Evolutionary conservation across 345 rosid species (phyloP).

Genomic region (Clarkia xantiana): DNA sequence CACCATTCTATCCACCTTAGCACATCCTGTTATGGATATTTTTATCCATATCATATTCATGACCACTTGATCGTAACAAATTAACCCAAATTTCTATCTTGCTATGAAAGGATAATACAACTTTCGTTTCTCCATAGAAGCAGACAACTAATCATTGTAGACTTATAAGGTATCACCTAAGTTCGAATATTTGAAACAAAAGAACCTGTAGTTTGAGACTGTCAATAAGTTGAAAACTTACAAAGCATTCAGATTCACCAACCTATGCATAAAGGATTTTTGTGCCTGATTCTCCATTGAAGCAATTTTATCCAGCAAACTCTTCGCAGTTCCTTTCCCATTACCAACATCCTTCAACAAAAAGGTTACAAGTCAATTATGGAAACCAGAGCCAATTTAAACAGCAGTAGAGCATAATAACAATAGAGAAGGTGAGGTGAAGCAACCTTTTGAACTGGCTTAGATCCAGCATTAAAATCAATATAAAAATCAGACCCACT

Average conservation of each 20-base stretch:
- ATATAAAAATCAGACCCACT: conserved; percentile 64
- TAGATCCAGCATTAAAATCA: conserved; percentile 35
- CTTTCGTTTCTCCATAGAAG: no score
- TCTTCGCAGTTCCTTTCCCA: conserved; percentile 74
- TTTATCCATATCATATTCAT: no score
- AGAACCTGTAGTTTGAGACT: no score
- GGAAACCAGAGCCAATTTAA: neutral
- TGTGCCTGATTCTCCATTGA: conserved; percentile 85
- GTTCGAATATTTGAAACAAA: no score
- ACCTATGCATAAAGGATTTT: conserved; percentile 99
- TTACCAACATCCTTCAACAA: conserved; percentile 52
- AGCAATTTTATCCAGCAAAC: conserved; percentile 61
- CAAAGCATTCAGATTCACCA: conserved; percentile 18
- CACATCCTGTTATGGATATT: no score
- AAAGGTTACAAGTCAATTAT: conserved; percentile 8
- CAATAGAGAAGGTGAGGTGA: neutral
- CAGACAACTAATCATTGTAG: no score
- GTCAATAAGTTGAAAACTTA: conserved; percentile 4
- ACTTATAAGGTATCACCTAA: no score
- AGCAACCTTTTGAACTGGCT: conserved; percentile 59
- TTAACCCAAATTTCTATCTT: no score
- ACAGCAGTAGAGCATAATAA: neutral
- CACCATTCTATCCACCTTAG: no score
- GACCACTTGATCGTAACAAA: no score
- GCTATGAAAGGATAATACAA: no score